Evolutionary conservation across 495 filamentous ascomycete genomes (phyloP), one percentile per base, ranked within the genome.

Genomic region (Bathelium albidoporum): DNA sequence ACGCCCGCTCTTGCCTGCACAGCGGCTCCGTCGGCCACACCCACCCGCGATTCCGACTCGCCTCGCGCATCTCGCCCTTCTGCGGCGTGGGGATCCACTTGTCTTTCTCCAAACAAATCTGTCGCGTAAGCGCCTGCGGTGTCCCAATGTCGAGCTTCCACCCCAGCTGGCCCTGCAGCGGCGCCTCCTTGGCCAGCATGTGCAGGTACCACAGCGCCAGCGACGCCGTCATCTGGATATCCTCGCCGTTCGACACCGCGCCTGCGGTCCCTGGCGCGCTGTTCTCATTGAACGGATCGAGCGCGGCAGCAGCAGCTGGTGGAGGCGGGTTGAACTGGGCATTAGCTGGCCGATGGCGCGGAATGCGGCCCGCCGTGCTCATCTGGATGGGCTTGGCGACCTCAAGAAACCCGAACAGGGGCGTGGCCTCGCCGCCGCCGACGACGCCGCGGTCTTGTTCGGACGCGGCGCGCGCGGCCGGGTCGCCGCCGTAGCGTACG

Each of bases 51-150:
- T 83, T 79, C 49, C 89, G 77, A 78, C 92, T 95, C 59, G 90
- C 90, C 76, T 89, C 87, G 24, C 91, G 78, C 79, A 85, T 87
- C 81, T 97, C 91, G 2, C 86, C 83, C 64, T 88, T 78, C 69
- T 91, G 87, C 41, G 88, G 87, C 77, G 87, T 86, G 11, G 90
- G 90, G 72, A 97, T 94, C 91, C 91, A 95, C 66, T 80, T 77
- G 73, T 97, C 91, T 64, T 88, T 83, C 1, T 81, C 80, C 0
- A 82, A 72, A 59, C 88, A 77, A 58, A 88, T 87, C 73, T 88
- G 82, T 36, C 91, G 74, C 1, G 87, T 91, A 20, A 89, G 79
- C 61, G 88, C 87, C 10, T 85, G 87, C 0, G 91, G 90, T 7
- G 87, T 88, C 7, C 91, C 91, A 65, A 95, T 87, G 68, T 94